A percentile compares a stretch with the other conserved stretches of the same genome.
Evolutionary conservation across 1,284 basidiomycete species (phyloP).

Genomic region (Cutaneotrichosporon sp.): DNA sequence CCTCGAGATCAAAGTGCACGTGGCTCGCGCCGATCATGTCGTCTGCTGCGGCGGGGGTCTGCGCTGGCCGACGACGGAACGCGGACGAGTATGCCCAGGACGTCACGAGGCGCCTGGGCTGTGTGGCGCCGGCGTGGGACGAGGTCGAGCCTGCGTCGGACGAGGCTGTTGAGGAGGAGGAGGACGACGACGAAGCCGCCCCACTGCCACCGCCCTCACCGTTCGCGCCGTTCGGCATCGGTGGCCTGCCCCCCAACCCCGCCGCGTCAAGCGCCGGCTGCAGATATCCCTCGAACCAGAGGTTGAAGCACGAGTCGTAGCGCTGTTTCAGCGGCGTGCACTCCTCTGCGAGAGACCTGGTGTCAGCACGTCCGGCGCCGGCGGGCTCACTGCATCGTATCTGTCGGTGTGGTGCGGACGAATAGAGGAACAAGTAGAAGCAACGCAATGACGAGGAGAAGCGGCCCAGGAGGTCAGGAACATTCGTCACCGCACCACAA

Average conservation of each 20-base stretch:
- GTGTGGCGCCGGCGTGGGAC: background rate
- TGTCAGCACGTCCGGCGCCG: background rate
- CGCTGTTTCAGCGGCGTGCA: conserved; percentile 84
- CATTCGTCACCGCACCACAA: no score
- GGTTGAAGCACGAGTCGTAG: conserved; percentile 92
- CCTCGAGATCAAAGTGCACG: conserved; percentile 9
- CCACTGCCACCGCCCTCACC: background rate
- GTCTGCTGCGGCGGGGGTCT: conserved; percentile 5
- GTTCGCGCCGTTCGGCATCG: background rate
- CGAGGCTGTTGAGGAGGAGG: background rate
- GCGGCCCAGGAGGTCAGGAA: no score
- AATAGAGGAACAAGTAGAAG: no score
- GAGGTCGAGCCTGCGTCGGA: background rate
- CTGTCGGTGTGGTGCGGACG: no score
- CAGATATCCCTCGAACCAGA: conserved; percentile 92
- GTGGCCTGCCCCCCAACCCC: background rate
- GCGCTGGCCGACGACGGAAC: conserved; percentile 18
- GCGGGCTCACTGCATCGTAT: conserved; percentile 3
- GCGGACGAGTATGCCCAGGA: conserved; percentile 22
- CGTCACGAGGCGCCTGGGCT: conserved; percentile 18
- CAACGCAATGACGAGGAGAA: no score
- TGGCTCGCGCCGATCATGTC: conserved; percentile 17
- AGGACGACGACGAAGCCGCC: background rate
- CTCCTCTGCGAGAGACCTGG: conserved; percentile 43
- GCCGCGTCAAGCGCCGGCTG: conserved; percentile 55